Percentiles rank a stretch among this genome's conserved stretches.
Conservation (phyloP, 148 eudicot species). For the Chenopodium album region DNA sequence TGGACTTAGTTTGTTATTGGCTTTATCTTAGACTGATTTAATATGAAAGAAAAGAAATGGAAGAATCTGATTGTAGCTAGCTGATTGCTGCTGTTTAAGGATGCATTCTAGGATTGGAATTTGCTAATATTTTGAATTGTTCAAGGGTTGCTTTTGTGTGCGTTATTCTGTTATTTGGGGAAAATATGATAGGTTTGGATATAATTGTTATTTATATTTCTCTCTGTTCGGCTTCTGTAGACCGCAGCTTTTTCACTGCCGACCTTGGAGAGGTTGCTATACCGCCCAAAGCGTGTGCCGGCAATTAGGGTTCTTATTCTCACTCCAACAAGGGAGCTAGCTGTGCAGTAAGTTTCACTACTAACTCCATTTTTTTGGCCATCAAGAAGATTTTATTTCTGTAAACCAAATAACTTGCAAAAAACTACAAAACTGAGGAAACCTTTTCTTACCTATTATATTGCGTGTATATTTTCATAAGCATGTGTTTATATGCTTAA, state of each 20-base stretch:
- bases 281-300: conserved; percentile 72
- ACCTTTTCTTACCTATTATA: not conserved
- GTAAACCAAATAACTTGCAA: not conserved
- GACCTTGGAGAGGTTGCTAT: conserved; percentile 73
- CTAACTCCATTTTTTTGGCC: not conserved
- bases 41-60: too few species aligned
- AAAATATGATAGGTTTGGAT: not conserved
- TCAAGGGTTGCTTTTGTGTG: not conserved
- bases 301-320: conserved; percentile 92
- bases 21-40: too few species aligned
- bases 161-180: not conserved
- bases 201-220: not conserved
- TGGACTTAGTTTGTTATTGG: too few species aligned
- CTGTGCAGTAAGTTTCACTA: conserved; percentile 78
- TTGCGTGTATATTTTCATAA: not conserved
- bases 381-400: not conserved
- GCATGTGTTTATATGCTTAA: not conserved
- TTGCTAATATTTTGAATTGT: not conserved
- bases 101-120: too few species aligned
- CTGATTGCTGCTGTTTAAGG: not conserved
- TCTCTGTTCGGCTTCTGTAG: conserved; percentile 39
- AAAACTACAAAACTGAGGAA: not conserved
- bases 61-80: too few species aligned
- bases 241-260: conserved; percentile 96
- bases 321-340: conserved; percentile 94